Conservation (phyloP, 192 early-diverging fungal genomes). For the Paraglomus brasilianum region DNA sequence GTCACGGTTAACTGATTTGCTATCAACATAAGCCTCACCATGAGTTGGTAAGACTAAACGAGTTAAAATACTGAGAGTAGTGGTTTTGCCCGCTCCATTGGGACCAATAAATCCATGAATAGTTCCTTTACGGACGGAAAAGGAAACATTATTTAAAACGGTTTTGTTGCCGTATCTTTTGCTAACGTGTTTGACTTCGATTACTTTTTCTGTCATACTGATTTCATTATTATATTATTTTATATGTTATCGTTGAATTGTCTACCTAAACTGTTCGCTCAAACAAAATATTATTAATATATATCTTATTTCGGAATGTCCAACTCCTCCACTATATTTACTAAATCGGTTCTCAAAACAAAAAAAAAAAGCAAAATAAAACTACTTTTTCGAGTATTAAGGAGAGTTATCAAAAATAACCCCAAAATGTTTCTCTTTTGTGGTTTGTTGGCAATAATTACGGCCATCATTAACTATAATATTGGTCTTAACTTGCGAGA, state of each 20-base stretch:
- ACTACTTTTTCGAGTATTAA: not conserved
- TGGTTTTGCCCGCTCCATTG: constrained; percentile 64
- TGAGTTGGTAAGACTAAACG: constrained; percentile 37
- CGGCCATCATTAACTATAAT: not conserved
- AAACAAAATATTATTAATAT: constrained; percentile 22
- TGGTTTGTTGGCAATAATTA: not conserved
- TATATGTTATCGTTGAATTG: too few relatives aligned
- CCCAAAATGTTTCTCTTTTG: not conserved
- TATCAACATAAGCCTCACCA: constrained; percentile 28
- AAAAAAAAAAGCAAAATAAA: constrained; percentile 17
- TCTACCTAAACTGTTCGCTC: not conserved
- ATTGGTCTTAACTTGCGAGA: not conserved
- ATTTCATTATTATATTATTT: too few relatives aligned
- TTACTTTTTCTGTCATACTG: constrained; percentile 16
- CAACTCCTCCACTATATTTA: not conserved
- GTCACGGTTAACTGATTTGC: constrained; percentile 5
- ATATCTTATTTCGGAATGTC: constrained; percentile 11
- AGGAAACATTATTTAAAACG: constrained; percentile 19
- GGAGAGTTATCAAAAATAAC: constrained; percentile 15
- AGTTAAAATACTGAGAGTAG: constrained; percentile 43
- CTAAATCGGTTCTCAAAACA: constrained; percentile 20
- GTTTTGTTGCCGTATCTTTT: constrained; percentile 16
- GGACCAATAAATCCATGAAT: constrained; percentile 56
- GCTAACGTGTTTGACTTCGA: constrained; percentile 18
- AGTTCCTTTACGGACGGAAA: constrained; percentile 13